Percentiles rank a stretch among this genome's conserved stretches.
Conservation (phyloP, 2,329 filamentous ascomycete species). For the Clonostachys rosea region DNA sequence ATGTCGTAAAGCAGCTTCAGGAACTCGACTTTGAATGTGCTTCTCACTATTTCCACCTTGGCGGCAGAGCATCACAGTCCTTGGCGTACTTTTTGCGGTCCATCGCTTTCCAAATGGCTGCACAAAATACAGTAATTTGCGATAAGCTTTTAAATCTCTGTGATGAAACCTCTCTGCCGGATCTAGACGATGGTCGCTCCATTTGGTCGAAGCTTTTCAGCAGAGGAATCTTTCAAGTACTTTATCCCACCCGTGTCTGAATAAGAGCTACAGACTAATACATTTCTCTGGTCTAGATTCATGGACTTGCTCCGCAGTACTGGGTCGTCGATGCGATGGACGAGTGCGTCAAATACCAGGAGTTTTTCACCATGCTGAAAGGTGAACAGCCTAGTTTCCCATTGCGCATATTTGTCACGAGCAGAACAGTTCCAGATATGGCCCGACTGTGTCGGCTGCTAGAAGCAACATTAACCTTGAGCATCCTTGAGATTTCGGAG, state of each 20-base stretch:
- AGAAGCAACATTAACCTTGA: slow-evolving; percentile 12
- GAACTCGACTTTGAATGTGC: slow-evolving; percentile 5
- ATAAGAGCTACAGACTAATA: neutral
- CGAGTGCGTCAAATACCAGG: slow-evolving; percentile 16
- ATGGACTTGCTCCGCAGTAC: slow-evolving; percentile 12
- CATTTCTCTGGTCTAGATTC: slow-evolving; percentile 3
- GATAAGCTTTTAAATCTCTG: slow-evolving; percentile 11
- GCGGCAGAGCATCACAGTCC: slow-evolving; percentile 5
- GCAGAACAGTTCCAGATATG: slow-evolving; percentile 14
- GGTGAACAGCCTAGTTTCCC: slow-evolving; percentile 8
- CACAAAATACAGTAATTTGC: slow-evolving; percentile 10
- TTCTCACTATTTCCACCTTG: slow-evolving; percentile 12
- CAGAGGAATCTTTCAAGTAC: slow-evolving; percentile 18
- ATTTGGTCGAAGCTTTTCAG: slow-evolving; percentile 26
- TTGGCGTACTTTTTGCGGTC: slow-evolving; percentile 12
- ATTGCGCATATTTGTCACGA: slow-evolving; percentile 19
- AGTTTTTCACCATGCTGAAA: slow-evolving; percentile 15
- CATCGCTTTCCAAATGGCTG: slow-evolving; percentile 25
- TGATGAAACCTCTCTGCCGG: slow-evolving; percentile 11
- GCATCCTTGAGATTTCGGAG: slow-evolving; percentile 17
- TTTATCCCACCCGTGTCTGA: neutral
- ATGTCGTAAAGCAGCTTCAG: slow-evolving; percentile 3
- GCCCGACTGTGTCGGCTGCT: slow-evolving; percentile 4
- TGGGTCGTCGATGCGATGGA: slow-evolving; percentile 29
- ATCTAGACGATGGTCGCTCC: slow-evolving; percentile 14